These are phyloP conservation scores for Ogataea methylovora DNA, from an alignment of 805 yeast species.

Conservation along the genomic window DNA sequence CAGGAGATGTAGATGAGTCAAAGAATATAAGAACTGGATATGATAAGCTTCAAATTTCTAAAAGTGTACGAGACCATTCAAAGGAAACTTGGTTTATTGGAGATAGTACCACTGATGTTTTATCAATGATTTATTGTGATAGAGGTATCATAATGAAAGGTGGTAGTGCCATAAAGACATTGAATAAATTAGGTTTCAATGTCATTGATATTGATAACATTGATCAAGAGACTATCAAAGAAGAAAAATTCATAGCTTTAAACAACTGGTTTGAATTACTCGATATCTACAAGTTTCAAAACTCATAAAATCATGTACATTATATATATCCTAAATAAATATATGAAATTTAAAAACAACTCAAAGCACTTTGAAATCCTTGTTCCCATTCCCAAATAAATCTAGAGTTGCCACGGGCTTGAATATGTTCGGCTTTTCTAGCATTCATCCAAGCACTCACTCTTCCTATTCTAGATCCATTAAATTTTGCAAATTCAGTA, in stretches of 20 bases:
- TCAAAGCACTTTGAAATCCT: conserved; percentile 63
- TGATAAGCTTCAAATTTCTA: conserved; percentile 33
- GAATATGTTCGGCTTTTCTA: conserved; percentile 55
- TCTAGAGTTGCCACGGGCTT: conserved; percentile 44
- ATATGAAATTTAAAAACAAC: conserved; percentile 22
- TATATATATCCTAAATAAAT: too few species aligned
- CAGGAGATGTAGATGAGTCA: conserved; percentile 14
- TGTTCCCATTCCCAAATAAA: conserved; percentile 86
- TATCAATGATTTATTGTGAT: conserved; percentile 40
- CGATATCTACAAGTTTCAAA: neutral
- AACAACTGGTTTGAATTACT: neutral
- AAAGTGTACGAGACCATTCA: conserved; percentile 8
- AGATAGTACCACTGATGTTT: conserved; percentile 54
- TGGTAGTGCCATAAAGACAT: conserved; percentile 24
- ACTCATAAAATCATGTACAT: too few species aligned
- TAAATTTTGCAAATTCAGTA: conserved; percentile 55
- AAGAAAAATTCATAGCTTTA: neutral
- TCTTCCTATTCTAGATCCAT: conserved; percentile 72
- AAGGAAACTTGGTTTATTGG: conserved; percentile 41
- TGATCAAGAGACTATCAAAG: neutral
- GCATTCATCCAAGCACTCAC: conserved; percentile 57
- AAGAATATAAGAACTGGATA: conserved; percentile 41
- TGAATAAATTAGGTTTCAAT: conserved; percentile 16
- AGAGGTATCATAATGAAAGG: conserved; percentile 39
- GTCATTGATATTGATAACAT: conserved; percentile 14